Evolutionary conservation across 2,329 filamentous ascomycete genomes (phyloP).

Genomic region (Stachybotrys elegans): DNA sequence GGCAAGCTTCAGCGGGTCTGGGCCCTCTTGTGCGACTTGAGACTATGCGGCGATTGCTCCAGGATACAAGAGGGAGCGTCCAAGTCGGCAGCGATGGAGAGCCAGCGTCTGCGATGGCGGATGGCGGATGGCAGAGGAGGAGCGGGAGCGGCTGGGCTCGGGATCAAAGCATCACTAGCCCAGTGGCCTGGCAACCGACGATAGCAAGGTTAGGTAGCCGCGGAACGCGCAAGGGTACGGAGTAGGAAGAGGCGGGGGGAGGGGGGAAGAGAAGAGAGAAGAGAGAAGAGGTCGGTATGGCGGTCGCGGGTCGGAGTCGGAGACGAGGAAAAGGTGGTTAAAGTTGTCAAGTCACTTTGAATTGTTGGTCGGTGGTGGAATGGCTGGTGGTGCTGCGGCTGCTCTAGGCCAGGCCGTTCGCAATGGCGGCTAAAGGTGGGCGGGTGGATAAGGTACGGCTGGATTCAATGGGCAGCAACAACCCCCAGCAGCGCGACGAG

Average conservation of each 20-base stretch:
- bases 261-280: not conserved
- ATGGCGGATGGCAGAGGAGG: not conserved
- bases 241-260: not conserved
- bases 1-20: not conserved
- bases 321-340: not conserved
- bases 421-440: not conserved
- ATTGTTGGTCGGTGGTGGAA: not conserved
- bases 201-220: too few relatives aligned
- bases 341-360: too few relatives aligned
- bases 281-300: not conserved
- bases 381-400: not conserved
- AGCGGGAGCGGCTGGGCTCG: not conserved
- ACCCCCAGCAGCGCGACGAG: not conserved
- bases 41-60: not conserved
- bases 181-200: too few relatives aligned
- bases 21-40: not conserved
- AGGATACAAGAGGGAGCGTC: not conserved
- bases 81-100: not conserved
- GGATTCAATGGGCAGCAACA: not conserved
- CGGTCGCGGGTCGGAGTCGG: not conserved
- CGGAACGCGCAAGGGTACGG: too few relatives aligned
- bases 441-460: too few relatives aligned
- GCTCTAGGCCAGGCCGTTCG: not conserved
- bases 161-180: constrained; percentile 1
- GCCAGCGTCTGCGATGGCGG: not conserved